These are phyloP conservation scores for Cucumis cinereus DNA, from an alignment of 306 rosid species.

Conservation along the genomic window DNA sequence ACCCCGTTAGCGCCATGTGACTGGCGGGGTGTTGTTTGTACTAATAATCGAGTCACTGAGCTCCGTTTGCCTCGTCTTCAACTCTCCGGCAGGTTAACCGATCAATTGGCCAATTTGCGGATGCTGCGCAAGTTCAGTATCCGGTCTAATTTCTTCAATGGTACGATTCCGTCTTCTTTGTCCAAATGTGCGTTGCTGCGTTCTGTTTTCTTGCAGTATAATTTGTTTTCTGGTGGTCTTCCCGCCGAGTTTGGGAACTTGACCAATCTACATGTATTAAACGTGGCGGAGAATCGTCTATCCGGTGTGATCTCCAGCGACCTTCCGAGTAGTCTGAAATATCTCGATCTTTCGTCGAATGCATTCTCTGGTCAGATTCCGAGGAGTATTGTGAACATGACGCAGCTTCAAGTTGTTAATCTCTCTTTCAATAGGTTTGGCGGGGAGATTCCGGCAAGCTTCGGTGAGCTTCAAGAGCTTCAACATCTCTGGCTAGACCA, in stretches of 20 bases:
- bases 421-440: slow-evolving; percentile 61
- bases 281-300: slow-evolving; percentile 59
- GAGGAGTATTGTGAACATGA: slow-evolving; percentile 26
- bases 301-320: slow-evolving; percentile 47
- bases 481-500: slow-evolving; percentile 84
- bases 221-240: slow-evolving; percentile 54
- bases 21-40: slow-evolving; percentile 68
- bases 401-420: slow-evolving; percentile 59
- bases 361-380: slow-evolving; percentile 73
- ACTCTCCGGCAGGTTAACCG: slow-evolving; percentile 61
- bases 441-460: slow-evolving; percentile 66
- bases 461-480: slow-evolving; percentile 63
- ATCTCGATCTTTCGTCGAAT: slow-evolving; percentile 73
- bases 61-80: slow-evolving; percentile 71
- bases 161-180: slow-evolving; percentile 54
- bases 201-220: slow-evolving; percentile 56
- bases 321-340: slow-evolving; percentile 37
- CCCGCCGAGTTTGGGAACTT: slow-evolving; percentile 58
- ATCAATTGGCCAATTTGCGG: slow-evolving; percentile 35
- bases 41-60: slow-evolving; percentile 44
- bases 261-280: slow-evolving; percentile 41
- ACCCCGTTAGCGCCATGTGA: slow-evolving; percentile 77
- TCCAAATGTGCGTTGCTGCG: slow-evolving; percentile 55
- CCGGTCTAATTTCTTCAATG: slow-evolving; percentile 66
- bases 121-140: slow-evolving; percentile 61